Evolutionary conservation across 2,329 filamentous ascomycete genomes (phyloP), one percentile per base, ranked within the genome.

Genomic region (Chlorencoelia australis): DNA sequence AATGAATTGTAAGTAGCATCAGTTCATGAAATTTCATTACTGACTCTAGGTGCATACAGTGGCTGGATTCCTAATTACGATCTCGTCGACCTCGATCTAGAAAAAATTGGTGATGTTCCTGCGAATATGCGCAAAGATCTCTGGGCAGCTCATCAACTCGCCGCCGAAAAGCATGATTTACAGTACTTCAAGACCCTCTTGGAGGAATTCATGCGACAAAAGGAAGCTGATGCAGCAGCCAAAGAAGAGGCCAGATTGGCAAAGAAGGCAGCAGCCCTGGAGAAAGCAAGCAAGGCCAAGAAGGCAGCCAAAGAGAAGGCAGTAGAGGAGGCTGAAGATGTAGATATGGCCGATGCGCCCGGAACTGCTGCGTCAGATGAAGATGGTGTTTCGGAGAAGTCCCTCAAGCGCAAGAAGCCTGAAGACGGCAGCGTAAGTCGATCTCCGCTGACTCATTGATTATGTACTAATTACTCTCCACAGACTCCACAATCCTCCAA

Each of bases 21-120:
- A 19, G n/a, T 17, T 14, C 17, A 26, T 21, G 11, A 25, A 25
- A 24, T 11, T 13, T n/a, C 18, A 11, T 10, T 24, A 26, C 44
- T 48, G 37, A 49, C 32, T 26, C 7, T 31, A 42, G 9, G 16
- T 40, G 26, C 21, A 25, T 40, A 40, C 50, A 98, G 91, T 63
- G 83, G 84, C 24, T 98, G 89, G 89, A 84, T 89, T 47, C 73
- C 79, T 43, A 95, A 96, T 60, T 82, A 78, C 15, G 79, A 85
- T 41, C 71, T 98, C 24, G 75, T 77, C 22, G 79, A 85, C 22
- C 75, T 96, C 35, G 78, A 87, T 39, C 66, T 82, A 10, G 76
- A 81, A 35, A 77, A 79, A 17, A 79, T 88, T 45, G 73, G 75
- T 16, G 66, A 75, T 27, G 67, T 82, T 35, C 79, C 79, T 35